These are phyloP conservation scores for Periconia sp. DNA, from an alignment of 2,329 filamentous ascomycete genomes.

Conservation along the genomic window DNA sequence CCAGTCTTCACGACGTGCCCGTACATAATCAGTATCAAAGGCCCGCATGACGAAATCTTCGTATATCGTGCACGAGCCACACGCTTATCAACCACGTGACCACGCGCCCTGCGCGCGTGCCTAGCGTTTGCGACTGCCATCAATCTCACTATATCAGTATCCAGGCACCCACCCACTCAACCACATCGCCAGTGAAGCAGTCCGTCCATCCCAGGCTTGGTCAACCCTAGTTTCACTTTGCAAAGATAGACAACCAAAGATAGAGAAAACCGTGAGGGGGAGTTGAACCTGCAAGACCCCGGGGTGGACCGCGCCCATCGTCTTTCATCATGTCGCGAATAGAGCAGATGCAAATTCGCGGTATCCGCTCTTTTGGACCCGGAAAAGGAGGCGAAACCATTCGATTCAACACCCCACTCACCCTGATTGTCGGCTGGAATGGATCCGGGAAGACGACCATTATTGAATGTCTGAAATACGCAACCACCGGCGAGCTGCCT, in stretches of 20 bases:
- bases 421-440: slow-evolving; percentile 95
- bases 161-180: background rate
- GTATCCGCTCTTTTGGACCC: slow-evolving; percentile 83
- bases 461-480: slow-evolving; percentile 98
- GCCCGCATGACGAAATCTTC: background rate
- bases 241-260: too few relatives aligned
- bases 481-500: slow-evolving; percentile 88
- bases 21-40: too few relatives aligned
- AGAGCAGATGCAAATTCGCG: slow-evolving; percentile 84
- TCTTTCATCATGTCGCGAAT: slow-evolving; percentile 60
- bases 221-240: background rate
- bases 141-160: background rate
- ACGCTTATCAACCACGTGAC: background rate
- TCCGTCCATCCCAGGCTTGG: background rate
- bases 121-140: background rate
- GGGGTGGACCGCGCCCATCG: background rate
- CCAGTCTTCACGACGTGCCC: too few relatives aligned
- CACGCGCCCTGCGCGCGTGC: background rate
- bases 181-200: background rate
- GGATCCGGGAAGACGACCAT: slow-evolving; percentile 98
- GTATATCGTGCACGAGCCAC: background rate
- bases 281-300: background rate
- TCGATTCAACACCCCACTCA: slow-evolving; percentile 85
- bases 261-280: background rate
- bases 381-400: slow-evolving; percentile 71